Conservation (phyloP, 2,329 filamentous ascomycete genomes). For the Cylindrodendrum hubeiense region DNA sequence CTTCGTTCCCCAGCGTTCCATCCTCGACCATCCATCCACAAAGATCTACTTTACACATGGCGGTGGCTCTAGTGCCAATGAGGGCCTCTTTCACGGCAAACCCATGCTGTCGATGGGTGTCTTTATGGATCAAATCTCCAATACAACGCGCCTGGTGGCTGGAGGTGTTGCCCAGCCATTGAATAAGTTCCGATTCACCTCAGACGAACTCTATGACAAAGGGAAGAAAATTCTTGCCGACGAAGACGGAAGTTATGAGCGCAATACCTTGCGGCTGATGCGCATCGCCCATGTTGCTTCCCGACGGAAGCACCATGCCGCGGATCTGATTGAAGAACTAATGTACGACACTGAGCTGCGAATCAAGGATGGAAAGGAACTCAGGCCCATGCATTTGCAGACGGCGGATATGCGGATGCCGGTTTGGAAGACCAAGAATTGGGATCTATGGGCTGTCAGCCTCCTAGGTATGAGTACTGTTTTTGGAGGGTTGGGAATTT, state of each 20-base stretch:
- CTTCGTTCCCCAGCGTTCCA: slow-evolving; percentile 53
- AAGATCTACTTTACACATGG: slow-evolving; percentile 53
- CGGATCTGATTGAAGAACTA: slow-evolving; percentile 54
- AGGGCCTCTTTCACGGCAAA: slow-evolving; percentile 51
- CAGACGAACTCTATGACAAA: slow-evolving; percentile 44
- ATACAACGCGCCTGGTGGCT: slow-evolving; percentile 46
- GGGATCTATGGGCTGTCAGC: slow-evolving; percentile 40
- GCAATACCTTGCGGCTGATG: slow-evolving; percentile 49
- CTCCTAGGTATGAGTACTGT: slow-evolving; percentile 5
- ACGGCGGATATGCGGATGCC: slow-evolving; percentile 55
- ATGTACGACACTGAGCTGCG: slow-evolving; percentile 48
- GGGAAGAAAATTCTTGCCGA: slow-evolving; percentile 43
- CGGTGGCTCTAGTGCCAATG: slow-evolving; percentile 52
- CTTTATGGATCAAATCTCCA: slow-evolving; percentile 54
- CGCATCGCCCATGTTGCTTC: slow-evolving; percentile 51
- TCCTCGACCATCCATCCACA: slow-evolving; percentile 48
- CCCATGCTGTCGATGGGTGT: slow-evolving; percentile 49
- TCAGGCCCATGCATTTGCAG: slow-evolving; percentile 53
- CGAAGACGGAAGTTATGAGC: slow-evolving; percentile 38
- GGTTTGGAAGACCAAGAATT: slow-evolving; percentile 49
- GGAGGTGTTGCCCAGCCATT: slow-evolving; percentile 49
- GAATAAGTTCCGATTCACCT: slow-evolving; percentile 50
- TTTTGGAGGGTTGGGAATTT: slow-evolving; percentile 4
- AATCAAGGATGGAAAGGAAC: slow-evolving; percentile 1
- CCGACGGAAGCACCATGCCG: slow-evolving; percentile 51